Percentiles rank a stretch among this genome's conserved stretches.
Conservation (phyloP, 768 basidiomycete genomes). For the Boletus pseudopeckii region DNA sequence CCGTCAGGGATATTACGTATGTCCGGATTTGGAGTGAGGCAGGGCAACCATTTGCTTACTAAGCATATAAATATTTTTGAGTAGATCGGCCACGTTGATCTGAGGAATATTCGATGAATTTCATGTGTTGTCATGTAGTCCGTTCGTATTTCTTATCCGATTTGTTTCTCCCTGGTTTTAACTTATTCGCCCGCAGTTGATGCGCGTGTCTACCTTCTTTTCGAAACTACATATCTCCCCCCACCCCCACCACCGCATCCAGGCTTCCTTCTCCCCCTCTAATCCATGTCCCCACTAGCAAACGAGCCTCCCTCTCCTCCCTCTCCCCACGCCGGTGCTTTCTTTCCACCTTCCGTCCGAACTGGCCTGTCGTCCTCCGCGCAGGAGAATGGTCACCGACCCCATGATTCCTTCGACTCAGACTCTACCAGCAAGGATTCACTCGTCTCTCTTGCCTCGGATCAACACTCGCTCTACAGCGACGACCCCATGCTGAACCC, state of each 20-base stretch:
- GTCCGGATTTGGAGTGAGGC: too few species aligned
- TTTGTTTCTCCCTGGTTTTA: too few species aligned
- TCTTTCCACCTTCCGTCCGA: background rate
- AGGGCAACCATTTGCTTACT: too few species aligned
- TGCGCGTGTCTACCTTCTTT: slow-evolving; percentile 2
- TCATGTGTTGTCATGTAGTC: too few species aligned
- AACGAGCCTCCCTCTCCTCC: background rate
- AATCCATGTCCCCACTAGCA: background rate
- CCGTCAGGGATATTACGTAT: too few species aligned
- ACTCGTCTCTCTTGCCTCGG: background rate
- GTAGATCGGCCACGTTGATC: too few species aligned
- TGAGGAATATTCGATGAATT: too few species aligned
- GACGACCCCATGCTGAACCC: slow-evolving; percentile 2
- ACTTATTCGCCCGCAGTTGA: slow-evolving; percentile 1
- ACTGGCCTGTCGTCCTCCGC: background rate
- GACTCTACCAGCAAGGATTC: slow-evolving; percentile 11
- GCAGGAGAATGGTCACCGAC: background rate
- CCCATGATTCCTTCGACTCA: slow-evolving; percentile 9
- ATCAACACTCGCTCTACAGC: background rate
- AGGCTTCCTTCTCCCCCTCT: background rate
- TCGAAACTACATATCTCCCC: slow-evolving; percentile 9
- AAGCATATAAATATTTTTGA: too few species aligned
- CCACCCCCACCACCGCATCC: too few species aligned
- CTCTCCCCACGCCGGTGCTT: background rate
- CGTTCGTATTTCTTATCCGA: too few species aligned